phyloP scores from a whole-genome alignment of 2,329 filamentous ascomycete species.

The Cercospora beticola region DNA sequence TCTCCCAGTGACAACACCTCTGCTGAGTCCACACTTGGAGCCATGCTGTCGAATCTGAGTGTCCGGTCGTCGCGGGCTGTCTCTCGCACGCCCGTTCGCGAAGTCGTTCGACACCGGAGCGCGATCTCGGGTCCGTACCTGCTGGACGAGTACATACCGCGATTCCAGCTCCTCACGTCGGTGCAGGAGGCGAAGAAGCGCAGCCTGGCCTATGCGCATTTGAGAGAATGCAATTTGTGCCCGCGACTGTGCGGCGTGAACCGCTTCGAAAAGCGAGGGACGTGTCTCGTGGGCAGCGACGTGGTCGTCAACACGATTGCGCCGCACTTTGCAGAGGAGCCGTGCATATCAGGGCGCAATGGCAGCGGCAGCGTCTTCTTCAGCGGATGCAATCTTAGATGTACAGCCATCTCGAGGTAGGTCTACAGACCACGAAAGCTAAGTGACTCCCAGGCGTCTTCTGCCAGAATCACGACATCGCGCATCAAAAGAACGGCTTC shows the following conservation, averaged over 20 bases:
- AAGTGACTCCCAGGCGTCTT: slow-evolving; percentile 45
- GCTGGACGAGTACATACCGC: slow-evolving; percentile 70
- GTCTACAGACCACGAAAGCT: not conserved
- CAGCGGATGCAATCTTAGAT: slow-evolving; percentile 71
- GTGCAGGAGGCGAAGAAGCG: slow-evolving; percentile 71
- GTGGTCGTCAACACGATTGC: slow-evolving; percentile 82
- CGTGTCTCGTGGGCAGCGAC: slow-evolving; percentile 72
- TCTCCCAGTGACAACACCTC: not conserved
- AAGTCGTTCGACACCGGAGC: slow-evolving; percentile 13
- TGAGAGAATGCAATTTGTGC: slow-evolving; percentile 78
- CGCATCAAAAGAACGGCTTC: slow-evolving; percentile 77
- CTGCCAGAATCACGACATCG: slow-evolving; percentile 82
- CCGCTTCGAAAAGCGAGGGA: slow-evolving; percentile 73
- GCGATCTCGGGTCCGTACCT: slow-evolving; percentile 59
- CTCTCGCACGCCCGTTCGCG: not conserved
- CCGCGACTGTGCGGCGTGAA: slow-evolving; percentile 76
- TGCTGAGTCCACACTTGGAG: not conserved
- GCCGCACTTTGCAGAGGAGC: slow-evolving; percentile 81
- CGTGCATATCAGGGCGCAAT: slow-evolving; percentile 78
- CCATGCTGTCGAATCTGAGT: not conserved
- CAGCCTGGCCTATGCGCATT: slow-evolving; percentile 69
- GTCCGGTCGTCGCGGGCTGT: not conserved
- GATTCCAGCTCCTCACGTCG: slow-evolving; percentile 68
- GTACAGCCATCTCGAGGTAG: slow-evolving; percentile 36
- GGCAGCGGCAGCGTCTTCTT: slow-evolving; percentile 82